Conservation (phyloP, 768 basidiomycete genomes). For the Mycena amicta region DNA sequence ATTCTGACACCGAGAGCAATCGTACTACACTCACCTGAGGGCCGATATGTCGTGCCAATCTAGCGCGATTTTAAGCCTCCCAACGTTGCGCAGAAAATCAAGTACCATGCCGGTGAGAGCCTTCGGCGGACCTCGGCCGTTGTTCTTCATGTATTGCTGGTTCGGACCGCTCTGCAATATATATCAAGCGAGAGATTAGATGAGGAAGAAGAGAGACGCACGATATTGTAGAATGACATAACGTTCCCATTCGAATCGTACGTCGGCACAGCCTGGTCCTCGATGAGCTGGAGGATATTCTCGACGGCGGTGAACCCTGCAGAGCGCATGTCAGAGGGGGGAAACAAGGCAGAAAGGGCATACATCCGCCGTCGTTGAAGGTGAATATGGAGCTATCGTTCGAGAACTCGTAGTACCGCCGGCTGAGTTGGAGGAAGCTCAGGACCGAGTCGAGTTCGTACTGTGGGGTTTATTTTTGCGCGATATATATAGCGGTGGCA, state of each 20-base stretch:
- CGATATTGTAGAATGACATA: constrained; percentile 20
- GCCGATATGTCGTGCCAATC: constrained; percentile 22
- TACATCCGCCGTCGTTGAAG: constrained; percentile 39
- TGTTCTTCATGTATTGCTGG: constrained; percentile 23
- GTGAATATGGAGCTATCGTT: constrained; percentile 50
- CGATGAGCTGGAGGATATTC: constrained; percentile 14
- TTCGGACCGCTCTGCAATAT: constrained; percentile 17
- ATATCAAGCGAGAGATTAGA: background rate
- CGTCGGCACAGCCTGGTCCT: constrained; percentile 15
- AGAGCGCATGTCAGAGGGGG: background rate
- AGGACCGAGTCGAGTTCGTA: constrained; percentile 59
- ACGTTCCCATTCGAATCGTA: constrained; percentile 13
- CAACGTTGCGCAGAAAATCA: background rate
- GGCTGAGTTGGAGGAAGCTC: constrained; percentile 56
- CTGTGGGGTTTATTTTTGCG: too few relatives aligned
- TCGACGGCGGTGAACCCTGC: constrained; percentile 20
- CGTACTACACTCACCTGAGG: too few relatives aligned
- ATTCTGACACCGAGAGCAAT: too few relatives aligned
- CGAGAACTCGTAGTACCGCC: constrained; percentile 51
- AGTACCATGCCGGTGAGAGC: constrained; percentile 14
- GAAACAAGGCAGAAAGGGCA: constrained; percentile 13
- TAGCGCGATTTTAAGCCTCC: background rate
- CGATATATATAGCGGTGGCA: too few relatives aligned
- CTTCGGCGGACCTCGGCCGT: constrained; percentile 19
- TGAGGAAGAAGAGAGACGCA: background rate